Conservation (phyloP, 257 asterid species). For the Cordia subcordata region DNA sequence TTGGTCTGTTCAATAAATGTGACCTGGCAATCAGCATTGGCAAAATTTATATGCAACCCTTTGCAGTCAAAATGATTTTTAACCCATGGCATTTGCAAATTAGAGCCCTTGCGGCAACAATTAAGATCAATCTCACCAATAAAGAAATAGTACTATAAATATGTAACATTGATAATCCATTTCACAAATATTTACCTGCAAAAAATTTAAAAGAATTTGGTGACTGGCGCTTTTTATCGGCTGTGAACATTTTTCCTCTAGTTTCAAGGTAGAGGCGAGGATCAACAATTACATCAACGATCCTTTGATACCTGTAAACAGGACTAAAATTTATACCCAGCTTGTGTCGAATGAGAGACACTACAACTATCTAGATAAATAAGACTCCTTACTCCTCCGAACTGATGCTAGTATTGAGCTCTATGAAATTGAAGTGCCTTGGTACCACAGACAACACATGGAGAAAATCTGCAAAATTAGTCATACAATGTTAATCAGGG, state of each 20-base stretch:
- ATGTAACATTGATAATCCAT: not conserved
- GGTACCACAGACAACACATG: slow-evolving; percentile 37
- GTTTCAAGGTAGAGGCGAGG: slow-evolving; percentile 39
- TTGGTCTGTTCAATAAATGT: too few species aligned
- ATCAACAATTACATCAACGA: slow-evolving; percentile 33
- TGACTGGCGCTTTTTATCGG: slow-evolving; percentile 19
- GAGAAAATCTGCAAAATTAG: slow-evolving; percentile 33
- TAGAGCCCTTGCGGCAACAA: too few species aligned
- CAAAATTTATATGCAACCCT: too few species aligned
- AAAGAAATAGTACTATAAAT: not conserved
- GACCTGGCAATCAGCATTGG: too few species aligned
- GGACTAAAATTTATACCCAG: slow-evolving; percentile 1
- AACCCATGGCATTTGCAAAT: too few species aligned
- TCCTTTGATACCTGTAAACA: slow-evolving; percentile 21
- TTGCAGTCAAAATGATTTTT: too few species aligned
- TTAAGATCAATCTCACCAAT: not conserved
- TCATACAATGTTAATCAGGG: not conserved
- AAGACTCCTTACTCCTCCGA: slow-evolving; percentile 23
- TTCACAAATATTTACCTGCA: slow-evolving; percentile 9
- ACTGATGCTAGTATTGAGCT: slow-evolving; percentile 17
- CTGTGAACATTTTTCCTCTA: slow-evolving; percentile 38
- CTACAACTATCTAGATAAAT: not conserved
- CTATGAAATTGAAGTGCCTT: slow-evolving; percentile 32
- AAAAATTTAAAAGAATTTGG: slow-evolving; percentile 31
- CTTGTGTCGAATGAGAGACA: not conserved